Conservation (phyloP, 768 basidiomycete genomes). For the Dioszegia aurantiaca region DNA sequence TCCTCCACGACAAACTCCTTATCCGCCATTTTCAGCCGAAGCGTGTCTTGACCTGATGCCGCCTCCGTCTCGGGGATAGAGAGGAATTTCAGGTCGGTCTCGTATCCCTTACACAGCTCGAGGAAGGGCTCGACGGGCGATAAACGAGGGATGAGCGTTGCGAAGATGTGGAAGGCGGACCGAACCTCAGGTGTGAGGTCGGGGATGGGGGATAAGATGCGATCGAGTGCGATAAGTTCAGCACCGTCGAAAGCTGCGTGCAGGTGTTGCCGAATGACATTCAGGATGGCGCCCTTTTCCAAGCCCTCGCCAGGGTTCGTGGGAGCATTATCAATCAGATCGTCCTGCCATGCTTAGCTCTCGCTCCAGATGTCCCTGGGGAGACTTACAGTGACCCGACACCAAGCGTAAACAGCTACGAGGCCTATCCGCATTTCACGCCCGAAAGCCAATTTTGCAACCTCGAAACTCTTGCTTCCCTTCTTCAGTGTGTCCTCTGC, state of each 20-base stretch:
- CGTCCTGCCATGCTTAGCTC: conserved; percentile 41
- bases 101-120: conserved; percentile 48
- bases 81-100: conserved; percentile 43
- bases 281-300: conserved; percentile 17
- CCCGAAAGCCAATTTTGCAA: conserved; percentile 48
- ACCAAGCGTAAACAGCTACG: conserved; percentile 50
- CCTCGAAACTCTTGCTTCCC: conserved; percentile 50
- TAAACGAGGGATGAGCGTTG: conserved; percentile 35
- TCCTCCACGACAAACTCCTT: conserved; percentile 15
- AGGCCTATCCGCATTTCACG: conserved; percentile 48
- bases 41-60: neutral
- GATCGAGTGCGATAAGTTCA: conserved; percentile 10
- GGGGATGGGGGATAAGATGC: conserved; percentile 27
- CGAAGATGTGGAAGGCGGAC: conserved; percentile 46
- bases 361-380: neutral
- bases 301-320: conserved; percentile 10
- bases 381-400: conserved; percentile 44
- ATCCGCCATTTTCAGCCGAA: neutral
- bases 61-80: conserved; percentile 14
- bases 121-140: conserved; percentile 45
- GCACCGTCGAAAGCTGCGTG: conserved; percentile 6
- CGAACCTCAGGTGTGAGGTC: conserved; percentile 21
- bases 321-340: conserved; percentile 40
- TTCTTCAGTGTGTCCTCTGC: conserved; percentile 40
- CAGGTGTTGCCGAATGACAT: conserved; percentile 29